Percentiles rank a stretch among this genome's conserved stretches.
phyloP scores from a whole-genome alignment of 2,329 filamentous ascomycete genomes.

The Fonsecaea erecta region DNA sequence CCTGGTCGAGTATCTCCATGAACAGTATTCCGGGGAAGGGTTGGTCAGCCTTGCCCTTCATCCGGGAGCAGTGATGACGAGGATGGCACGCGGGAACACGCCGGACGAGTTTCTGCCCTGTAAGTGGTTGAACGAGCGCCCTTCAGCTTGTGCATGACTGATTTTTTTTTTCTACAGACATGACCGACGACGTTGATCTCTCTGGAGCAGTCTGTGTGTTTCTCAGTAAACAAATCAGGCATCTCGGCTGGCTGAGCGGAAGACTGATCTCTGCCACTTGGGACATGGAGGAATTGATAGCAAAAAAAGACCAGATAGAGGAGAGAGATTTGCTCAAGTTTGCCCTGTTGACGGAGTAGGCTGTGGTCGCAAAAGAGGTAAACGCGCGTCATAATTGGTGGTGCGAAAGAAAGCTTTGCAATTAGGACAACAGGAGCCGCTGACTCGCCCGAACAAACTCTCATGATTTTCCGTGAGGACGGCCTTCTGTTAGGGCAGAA shows the following conservation, averaged over 20 bases:
- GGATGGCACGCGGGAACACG: slow-evolving; percentile 42
- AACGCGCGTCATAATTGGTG: not conserved
- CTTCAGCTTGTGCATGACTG: not conserved
- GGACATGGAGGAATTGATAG: slow-evolving; percentile 32
- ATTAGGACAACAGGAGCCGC: not conserved
- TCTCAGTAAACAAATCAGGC: slow-evolving; percentile 25
- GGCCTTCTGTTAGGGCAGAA: not conserved
- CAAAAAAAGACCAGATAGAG: slow-evolving; percentile 26
- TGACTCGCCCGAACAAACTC: not conserved
- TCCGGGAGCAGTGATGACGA: slow-evolving; percentile 45
- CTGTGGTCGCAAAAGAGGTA: not conserved
- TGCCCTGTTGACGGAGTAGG: slow-evolving; percentile 17
- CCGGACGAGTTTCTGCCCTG: slow-evolving; percentile 35
- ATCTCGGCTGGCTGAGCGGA: slow-evolving; percentile 31
- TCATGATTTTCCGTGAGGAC: not conserved
- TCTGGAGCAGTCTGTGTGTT: slow-evolving; percentile 39
- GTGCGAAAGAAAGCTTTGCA: not conserved
- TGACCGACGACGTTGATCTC: slow-evolving; percentile 39
- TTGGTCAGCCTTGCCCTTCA: slow-evolving; percentile 43
- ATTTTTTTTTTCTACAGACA: slow-evolving; percentile 17
- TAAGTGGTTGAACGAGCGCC: slow-evolving; percentile 11
- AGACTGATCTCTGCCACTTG: slow-evolving; percentile 30
- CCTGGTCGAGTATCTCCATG: slow-evolving; percentile 46
- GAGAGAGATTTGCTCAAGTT: slow-evolving; percentile 32
- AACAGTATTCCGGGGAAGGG: slow-evolving; percentile 41